phyloP scores from a whole-genome alignment of 2,329 filamentous ascomycete species.

The Neonectria hederae region DNA sequence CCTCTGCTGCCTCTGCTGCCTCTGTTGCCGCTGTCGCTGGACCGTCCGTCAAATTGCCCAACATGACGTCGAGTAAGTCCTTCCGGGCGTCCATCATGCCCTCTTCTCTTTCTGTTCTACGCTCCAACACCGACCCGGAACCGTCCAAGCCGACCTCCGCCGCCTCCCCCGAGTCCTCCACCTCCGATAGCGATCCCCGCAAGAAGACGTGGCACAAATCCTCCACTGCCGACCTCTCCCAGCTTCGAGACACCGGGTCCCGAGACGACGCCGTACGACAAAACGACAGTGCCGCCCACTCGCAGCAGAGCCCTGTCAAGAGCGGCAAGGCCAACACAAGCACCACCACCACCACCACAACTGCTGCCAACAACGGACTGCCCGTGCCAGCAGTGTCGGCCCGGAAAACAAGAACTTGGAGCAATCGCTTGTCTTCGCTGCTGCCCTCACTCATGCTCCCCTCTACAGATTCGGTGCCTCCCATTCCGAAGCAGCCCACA shows the following conservation, averaged over 20 bases:
- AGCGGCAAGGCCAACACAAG: conserved; percentile 3
- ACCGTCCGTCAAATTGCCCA: conserved; percentile 48
- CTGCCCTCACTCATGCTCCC: conserved; percentile 51
- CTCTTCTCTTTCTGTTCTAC: conserved; percentile 49
- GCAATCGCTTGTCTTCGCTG: conserved; percentile 48
- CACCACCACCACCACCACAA: conserved; percentile 12
- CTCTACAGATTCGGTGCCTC: conserved; percentile 42
- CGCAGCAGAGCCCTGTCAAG: conserved; percentile 15
- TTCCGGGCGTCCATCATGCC: conserved; percentile 50
- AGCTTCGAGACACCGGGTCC: conserved; percentile 28
- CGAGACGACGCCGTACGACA: conserved; percentile 37
- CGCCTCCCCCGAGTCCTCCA: conserved; percentile 28
- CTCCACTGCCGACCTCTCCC: conserved; percentile 37
- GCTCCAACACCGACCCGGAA: conserved; percentile 44
- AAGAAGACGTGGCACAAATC: conserved; percentile 41
- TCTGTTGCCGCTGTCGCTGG: not conserved
- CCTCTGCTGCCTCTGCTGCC: not conserved
- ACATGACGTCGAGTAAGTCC: conserved; percentile 59
- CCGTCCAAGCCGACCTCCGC: conserved; percentile 36
- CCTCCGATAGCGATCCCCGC: conserved; percentile 27
- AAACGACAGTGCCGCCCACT: conserved; percentile 16
- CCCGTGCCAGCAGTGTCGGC: conserved; percentile 31
- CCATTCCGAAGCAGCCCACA: conserved; percentile 35
- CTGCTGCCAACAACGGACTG: conserved; percentile 24
- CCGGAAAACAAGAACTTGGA: conserved; percentile 50